A percentile compares a stretch with the other conserved stretches of the same genome.
Evolutionary conservation across 2,329 filamentous ascomycete species (phyloP).

Genomic region (Fusarium temperatum): DNA sequence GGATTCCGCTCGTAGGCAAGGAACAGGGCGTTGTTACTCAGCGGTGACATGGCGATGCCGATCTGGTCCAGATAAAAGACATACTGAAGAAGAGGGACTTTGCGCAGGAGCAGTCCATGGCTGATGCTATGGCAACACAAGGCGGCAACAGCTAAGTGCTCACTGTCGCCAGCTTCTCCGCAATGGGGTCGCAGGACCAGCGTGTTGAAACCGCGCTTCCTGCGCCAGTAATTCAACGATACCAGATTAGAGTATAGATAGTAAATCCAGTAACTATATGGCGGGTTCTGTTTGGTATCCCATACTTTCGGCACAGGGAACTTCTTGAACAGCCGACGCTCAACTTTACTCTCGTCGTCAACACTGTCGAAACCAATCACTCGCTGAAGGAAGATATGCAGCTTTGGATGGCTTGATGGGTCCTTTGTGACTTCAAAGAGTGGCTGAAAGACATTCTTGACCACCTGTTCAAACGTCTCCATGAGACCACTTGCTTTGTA

Average conservation of each 20-base stretch:
- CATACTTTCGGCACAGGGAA: conserved; percentile 91
- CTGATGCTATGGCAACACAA: conserved; percentile 97
- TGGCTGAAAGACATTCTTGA: conserved; percentile 91
- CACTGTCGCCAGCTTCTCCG: conserved; percentile 95
- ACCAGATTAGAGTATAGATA: conserved; percentile 94
- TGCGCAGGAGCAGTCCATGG: conserved; percentile 89
- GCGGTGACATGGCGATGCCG: conserved; percentile 98
- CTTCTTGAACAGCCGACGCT: conserved; percentile 93
- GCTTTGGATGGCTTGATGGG: conserved; percentile 85
- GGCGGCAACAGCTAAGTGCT: conserved; percentile 91
- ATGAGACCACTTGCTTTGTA: conserved; percentile 91
- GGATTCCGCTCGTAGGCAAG: conserved; percentile 96
- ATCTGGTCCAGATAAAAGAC: conserved; percentile 98
- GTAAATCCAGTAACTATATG: conserved; percentile 99
- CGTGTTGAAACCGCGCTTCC: conserved; percentile 92
- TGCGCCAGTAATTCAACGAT: conserved; percentile 91
- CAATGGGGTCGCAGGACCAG: conserved; percentile 94
- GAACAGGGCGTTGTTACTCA: conserved; percentile 97
- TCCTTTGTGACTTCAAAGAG: conserved; percentile 94
- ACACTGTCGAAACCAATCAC: conserved; percentile 98
- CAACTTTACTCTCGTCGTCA: conserved; percentile 96
- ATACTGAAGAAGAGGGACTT: conserved; percentile 94
- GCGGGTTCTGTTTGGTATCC: conserved; percentile 93
- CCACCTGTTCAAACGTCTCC: conserved; percentile 88
- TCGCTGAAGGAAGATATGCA: conserved; percentile 92